Percentiles rank a stretch among this genome's conserved stretches.
These are phyloP conservation scores for Flaveria ramosissima DNA, from an alignment of 129 eudicot genomes.

Conservation along the genomic window DNA sequence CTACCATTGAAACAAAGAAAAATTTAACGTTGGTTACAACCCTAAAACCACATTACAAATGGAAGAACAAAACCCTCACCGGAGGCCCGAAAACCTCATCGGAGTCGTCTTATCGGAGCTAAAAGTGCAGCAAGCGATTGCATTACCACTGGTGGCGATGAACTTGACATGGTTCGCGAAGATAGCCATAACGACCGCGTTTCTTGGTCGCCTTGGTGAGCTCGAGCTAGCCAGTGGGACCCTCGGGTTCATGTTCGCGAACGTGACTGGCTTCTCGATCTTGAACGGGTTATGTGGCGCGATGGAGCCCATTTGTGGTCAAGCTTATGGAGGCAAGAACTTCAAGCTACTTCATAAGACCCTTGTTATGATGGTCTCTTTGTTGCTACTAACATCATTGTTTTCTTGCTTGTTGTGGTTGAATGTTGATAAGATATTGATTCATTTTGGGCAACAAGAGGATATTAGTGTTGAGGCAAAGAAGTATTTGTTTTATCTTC, in stretches of 20 bases:
- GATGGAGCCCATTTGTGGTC: conserved; percentile 98
- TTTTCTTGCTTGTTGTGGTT: conserved; percentile 77
- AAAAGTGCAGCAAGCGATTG: conserved; percentile 56
- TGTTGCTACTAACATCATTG: conserved; percentile 49
- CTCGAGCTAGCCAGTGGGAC: conserved; percentile 79
- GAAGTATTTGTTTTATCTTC: conserved; percentile 57
- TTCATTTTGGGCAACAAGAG: conserved; percentile 68
- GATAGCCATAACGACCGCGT: conserved; percentile 73
- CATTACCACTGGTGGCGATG: conserved; percentile 60
- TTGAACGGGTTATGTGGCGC: conserved; percentile 70
- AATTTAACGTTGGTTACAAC: conserved; percentile 2
- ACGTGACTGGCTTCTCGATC: conserved; percentile 84
- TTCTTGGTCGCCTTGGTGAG: conserved; percentile 88
- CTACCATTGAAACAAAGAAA: too few relatives aligned
- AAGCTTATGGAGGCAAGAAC: conserved; percentile 87
- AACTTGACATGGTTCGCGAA: conserved; percentile 78
- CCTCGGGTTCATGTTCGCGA: conserved; percentile 78
- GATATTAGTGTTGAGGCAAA: conserved; percentile 56
- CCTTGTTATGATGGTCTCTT: conserved; percentile 57
- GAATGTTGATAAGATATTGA: conserved; percentile 62
- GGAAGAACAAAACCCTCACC: conserved; percentile 33
- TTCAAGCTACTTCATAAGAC: conserved; percentile 75
- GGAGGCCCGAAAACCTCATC: conserved; percentile 31
- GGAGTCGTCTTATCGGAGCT: conserved; percentile 48
- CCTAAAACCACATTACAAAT: conserved; percentile 11